A percentile compares a stretch with the other conserved stretches of the same genome.
Evolutionary conservation across 2,329 filamentous ascomycete genomes (phyloP).

Genomic region (Gaeumannomyces sp.): DNA sequence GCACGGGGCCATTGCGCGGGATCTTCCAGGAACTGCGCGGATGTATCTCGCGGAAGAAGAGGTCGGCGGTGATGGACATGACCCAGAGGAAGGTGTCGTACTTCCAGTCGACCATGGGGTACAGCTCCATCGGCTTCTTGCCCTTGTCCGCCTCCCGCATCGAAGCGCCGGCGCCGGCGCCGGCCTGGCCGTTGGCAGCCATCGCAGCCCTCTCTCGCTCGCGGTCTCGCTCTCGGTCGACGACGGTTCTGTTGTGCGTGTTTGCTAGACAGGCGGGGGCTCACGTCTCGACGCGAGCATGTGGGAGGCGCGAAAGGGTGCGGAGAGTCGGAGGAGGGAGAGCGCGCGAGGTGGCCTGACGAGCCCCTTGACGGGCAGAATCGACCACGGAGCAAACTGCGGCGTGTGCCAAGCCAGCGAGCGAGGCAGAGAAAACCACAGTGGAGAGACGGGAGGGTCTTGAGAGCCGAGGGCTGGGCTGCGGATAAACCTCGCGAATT

Average conservation of each 20-base stretch:
- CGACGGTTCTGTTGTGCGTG: no score
- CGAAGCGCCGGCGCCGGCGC: slow-evolving; percentile 30
- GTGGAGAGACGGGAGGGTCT: no score
- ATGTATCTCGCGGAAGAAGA: slow-evolving; percentile 98
- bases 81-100: slow-evolving; percentile 74
- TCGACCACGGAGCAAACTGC: not conserved
- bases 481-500: no score
- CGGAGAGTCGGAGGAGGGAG: no score
- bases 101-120: slow-evolving; percentile 65
- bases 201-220: slow-evolving; percentile 1
- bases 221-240: no score
- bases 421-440: not conserved
- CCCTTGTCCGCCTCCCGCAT: slow-evolving; percentile 47
- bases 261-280: no score
- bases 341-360: no score
- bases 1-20: slow-evolving; percentile 77
- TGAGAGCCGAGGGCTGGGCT: no score
- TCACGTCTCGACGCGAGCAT: no score
- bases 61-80: slow-evolving; percentile 78
- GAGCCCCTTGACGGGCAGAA: no score
- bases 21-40: slow-evolving; percentile 94
- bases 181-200: slow-evolving; percentile 53
- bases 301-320: no score
- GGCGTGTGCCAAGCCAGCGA: not conserved
- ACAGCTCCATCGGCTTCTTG: slow-evolving; percentile 42